phyloP scores from a whole-genome alignment of 192 early-diverging fungal genomes.

The Gryganskiella cystojenkinii region DNA sequence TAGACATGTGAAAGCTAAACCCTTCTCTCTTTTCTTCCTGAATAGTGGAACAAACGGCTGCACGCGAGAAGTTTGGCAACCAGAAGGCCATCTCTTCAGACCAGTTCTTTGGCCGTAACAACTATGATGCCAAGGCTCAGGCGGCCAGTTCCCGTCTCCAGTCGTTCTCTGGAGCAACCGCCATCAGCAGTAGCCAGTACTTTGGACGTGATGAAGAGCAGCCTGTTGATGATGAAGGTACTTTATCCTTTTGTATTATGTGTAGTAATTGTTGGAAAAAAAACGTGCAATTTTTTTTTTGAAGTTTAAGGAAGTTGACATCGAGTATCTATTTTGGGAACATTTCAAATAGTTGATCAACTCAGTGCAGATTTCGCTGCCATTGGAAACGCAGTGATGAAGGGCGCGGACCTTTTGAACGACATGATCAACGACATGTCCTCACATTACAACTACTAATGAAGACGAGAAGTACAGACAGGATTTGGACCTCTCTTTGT shows the following conservation, averaged over 20 bases:
- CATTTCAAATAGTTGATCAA: slow-evolving; percentile 24
- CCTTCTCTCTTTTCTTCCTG: not conserved
- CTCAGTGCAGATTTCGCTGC: slow-evolving; percentile 53
- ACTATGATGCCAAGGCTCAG: slow-evolving; percentile 68
- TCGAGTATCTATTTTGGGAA: not conserved
- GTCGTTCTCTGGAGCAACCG: slow-evolving; percentile 78
- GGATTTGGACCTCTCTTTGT: not conserved
- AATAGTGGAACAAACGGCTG: slow-evolving; percentile 58
- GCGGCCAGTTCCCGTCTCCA: slow-evolving; percentile 63
- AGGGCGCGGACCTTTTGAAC: slow-evolving; percentile 51
- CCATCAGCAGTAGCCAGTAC: slow-evolving; percentile 87
- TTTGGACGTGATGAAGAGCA: slow-evolving; percentile 78
- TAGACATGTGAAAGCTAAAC: not conserved
- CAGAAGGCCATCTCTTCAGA: slow-evolving; percentile 93
- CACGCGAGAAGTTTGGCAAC: slow-evolving; percentile 82
- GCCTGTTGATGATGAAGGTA: slow-evolving; percentile 31
- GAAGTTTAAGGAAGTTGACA: too few species aligned
- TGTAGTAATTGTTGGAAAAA: not conserved
- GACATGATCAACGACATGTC: slow-evolving; percentile 50
- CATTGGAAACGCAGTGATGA: slow-evolving; percentile 53
- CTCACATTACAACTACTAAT: slow-evolving; percentile 54
- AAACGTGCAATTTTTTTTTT: not conserved
- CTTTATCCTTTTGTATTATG: not conserved
- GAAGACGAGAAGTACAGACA: not conserved
- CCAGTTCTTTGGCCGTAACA: slow-evolving; percentile 88